These are phyloP conservation scores for Excoecaria agallocha DNA, from an alignment of 345 rosid genomes.

Conservation along the genomic window DNA sequence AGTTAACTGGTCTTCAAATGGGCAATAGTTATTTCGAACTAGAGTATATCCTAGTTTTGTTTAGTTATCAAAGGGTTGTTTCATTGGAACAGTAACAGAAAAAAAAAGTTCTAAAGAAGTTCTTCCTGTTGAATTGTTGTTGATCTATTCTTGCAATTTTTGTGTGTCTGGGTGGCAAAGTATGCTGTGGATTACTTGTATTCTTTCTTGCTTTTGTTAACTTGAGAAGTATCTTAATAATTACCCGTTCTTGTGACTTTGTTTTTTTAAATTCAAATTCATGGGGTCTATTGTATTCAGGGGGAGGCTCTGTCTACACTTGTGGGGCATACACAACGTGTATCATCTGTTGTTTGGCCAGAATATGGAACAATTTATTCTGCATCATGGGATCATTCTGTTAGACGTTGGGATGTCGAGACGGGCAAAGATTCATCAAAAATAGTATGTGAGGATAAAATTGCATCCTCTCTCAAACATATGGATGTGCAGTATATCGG, in stretches of 20 bases:
- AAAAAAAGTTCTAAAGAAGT: not conserved
- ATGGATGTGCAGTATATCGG: not conserved
- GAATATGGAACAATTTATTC: slow-evolving; percentile 65
- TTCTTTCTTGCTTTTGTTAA: not conserved
- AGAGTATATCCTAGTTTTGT: not conserved
- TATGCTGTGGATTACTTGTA: not conserved
- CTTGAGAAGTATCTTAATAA: slow-evolving; percentile 2
- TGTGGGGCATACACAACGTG: slow-evolving; percentile 88
- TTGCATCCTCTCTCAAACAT: not conserved
- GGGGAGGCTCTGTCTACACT: slow-evolving; percentile 74
- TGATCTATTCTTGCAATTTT: slow-evolving; percentile 3
- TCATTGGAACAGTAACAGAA: not conserved
- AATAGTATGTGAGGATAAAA: slow-evolving; percentile 45
- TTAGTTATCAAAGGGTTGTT: not conserved
- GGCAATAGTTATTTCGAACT: too few relatives aligned
- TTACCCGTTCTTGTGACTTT: not conserved
- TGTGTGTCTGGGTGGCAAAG: not conserved
- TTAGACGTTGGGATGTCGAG: slow-evolving; percentile 84
- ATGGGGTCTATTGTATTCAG: slow-evolving; percentile 34
- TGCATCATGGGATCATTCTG: slow-evolving; percentile 93
- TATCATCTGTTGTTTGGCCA: slow-evolving; percentile 88
- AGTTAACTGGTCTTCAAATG: not conserved
- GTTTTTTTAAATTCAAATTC: not conserved
- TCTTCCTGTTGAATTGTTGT: not conserved
- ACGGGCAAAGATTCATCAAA: slow-evolving; percentile 70